Conservation (phyloP, 768 basidiomycete genomes). For the Cystoderma amianthinum region DNA sequence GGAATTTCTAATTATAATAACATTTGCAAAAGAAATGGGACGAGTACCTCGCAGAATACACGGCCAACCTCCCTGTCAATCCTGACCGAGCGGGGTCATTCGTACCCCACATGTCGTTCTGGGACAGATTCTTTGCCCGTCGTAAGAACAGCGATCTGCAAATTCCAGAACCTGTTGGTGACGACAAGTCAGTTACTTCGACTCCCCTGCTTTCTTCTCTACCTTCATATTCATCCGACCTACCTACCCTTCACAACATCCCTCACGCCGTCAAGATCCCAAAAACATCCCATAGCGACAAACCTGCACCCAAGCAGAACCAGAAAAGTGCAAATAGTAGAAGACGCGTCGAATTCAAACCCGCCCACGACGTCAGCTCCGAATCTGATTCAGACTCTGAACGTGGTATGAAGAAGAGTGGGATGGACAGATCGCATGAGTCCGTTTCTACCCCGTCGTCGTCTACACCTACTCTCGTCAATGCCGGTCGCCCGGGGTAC, state of each 20-base stretch:
- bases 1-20: conserved; percentile 2
- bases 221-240: neutral
- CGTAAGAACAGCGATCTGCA: conserved; percentile 18
- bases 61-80: conserved; percentile 44
- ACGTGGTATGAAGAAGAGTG: neutral
- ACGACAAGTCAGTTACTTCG: neutral
- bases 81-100: conserved; percentile 53
- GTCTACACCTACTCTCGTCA: conserved; percentile 20
- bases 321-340: conserved; percentile 8
- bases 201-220: neutral
- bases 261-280: neutral
- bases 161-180: conserved; percentile 21
- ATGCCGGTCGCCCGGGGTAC: neutral
- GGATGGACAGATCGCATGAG: neutral
- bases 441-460: too few relatives aligned
- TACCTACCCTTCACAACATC: conserved; percentile 3
- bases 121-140: conserved; percentile 38
- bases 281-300: neutral
- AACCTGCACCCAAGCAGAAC: too few relatives aligned
- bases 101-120: conserved; percentile 43
- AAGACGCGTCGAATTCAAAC: conserved; percentile 16
- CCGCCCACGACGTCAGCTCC: conserved; percentile 12
- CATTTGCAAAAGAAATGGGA: conserved; percentile 53
- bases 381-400: conserved; percentile 26
- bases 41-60: conserved; percentile 53